A percentile compares a stretch with the other conserved stretches of the same genome.
phyloP scores from a whole-genome alignment of 441 rosid genomes.

The Arabidopsis lyrata region DNA sequence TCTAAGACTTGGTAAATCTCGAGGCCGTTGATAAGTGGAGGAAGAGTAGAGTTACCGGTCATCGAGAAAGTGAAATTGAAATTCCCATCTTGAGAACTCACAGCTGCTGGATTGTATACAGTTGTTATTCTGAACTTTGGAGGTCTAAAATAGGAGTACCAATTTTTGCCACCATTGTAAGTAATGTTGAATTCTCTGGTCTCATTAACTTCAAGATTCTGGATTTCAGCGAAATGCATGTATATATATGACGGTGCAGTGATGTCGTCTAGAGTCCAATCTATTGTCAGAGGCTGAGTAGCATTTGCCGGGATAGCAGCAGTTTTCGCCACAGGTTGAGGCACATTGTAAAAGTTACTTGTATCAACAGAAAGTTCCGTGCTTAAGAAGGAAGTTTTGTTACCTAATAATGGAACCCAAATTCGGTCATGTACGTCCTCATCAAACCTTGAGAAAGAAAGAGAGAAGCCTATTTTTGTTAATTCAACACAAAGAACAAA shows the following conservation, averaged over 20 bases:
- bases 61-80: slow-evolving; percentile 16
- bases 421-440: slow-evolving; percentile 40
- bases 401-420: slow-evolving; percentile 38
- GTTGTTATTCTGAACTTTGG: slow-evolving; percentile 3
- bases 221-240: slow-evolving; percentile 50
- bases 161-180: slow-evolving; percentile 8
- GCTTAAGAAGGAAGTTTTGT: not conserved
- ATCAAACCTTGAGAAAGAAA: slow-evolving; percentile 36
- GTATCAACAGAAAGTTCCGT: slow-evolving; percentile 25
- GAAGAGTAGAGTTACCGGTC: slow-evolving; percentile 44
- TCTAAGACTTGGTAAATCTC: slow-evolving; percentile 37
- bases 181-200: slow-evolving; percentile 45
- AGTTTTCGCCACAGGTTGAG: slow-evolving; percentile 42
- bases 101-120: not conserved
- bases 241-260: slow-evolving; percentile 35
- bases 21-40: slow-evolving; percentile 49
- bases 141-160: slow-evolving; percentile 16
- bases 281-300: not conserved
- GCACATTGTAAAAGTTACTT: slow-evolving; percentile 31
- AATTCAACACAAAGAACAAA: not conserved
- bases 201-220: slow-evolving; percentile 29
- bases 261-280: slow-evolving; percentile 17
- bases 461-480: not conserved
- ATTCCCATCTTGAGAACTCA: slow-evolving; percentile 26
- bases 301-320: slow-evolving; percentile 42